Conservation (phyloP, 257 asterid species). For the Linaria vulgaris region DNA sequence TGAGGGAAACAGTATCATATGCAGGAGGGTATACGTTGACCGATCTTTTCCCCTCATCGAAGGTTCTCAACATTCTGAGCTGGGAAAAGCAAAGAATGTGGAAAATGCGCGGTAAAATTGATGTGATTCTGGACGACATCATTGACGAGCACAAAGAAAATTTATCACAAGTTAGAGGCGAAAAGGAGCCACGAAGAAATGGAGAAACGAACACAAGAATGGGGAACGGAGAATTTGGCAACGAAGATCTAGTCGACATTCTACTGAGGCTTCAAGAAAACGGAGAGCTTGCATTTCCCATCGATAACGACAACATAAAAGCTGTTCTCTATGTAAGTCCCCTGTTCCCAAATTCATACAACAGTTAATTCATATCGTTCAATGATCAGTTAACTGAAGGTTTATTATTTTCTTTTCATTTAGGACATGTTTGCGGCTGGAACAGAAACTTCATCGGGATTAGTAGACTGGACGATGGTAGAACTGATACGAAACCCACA, state of each 20-base stretch:
- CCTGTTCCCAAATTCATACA: neutral
- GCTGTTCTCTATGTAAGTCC: slow-evolving; percentile 5
- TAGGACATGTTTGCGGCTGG: slow-evolving; percentile 7
- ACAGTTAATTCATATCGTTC: neutral
- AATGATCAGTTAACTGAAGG: too few species aligned
- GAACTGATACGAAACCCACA: slow-evolving; percentile 5
- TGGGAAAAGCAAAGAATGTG: slow-evolving; percentile 4
- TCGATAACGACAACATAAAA: slow-evolving; percentile 13
- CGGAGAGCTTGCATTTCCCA: neutral
- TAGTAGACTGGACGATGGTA: slow-evolving; percentile 1
- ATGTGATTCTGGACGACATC: slow-evolving; percentile 8
- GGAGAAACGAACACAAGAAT: too few species aligned
- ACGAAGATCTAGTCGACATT: slow-evolving; percentile 13
- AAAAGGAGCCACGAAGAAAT: too few species aligned
- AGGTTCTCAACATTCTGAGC: neutral
- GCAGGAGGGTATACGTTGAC: neutral
- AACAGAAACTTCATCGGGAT: slow-evolving; percentile 4
- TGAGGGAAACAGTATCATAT: neutral
- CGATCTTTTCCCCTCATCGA: slow-evolving; percentile 3
- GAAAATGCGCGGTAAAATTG: slow-evolving; percentile 9
- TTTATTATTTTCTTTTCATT: neutral
- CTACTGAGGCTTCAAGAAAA: slow-evolving; percentile 7
- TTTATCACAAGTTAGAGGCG: too few species aligned
- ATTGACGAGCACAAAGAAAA: slow-evolving; percentile 6
- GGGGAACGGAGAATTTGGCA: slow-evolving; percentile 13